These are phyloP conservation scores for Penicillium sp. DNA, from an alignment of 2,329 filamentous ascomycete species.

Conservation along the genomic window DNA sequence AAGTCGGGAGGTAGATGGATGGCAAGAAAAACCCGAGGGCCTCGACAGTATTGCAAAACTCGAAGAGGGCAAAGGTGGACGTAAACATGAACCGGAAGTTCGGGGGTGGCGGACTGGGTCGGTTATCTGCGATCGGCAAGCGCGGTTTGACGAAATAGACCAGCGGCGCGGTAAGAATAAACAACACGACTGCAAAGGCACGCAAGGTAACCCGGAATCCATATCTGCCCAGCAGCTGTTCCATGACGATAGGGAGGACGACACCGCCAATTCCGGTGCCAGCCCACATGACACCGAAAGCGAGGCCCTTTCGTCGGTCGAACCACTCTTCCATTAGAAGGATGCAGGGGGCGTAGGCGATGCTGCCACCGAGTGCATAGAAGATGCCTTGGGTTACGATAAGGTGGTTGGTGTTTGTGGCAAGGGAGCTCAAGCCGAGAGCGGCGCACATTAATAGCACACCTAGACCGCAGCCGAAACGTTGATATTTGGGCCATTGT, in stretches of 20 bases:
- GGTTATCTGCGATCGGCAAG: conserved; percentile 21
- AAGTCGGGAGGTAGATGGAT: conserved; percentile 33
- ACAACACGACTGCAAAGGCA: conserved; percentile 32
- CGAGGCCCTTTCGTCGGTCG: conserved; percentile 38
- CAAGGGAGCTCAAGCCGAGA: conserved; percentile 18
- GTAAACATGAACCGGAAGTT: conserved; percentile 31
- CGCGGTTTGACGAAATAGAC: conserved; percentile 36
- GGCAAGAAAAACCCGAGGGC: conserved; percentile 35
- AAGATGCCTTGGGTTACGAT: conserved; percentile 20
- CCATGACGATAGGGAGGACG: conserved; percentile 37
- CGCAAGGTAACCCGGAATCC: conserved; percentile 38
- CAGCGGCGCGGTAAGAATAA: conserved; percentile 31
- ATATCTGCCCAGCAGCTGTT: conserved; percentile 35
- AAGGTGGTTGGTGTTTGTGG: conserved; percentile 15
- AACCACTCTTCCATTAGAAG: conserved; percentile 46
- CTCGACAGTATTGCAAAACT: conserved; percentile 36
- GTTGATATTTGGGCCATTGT: conserved; percentile 11
- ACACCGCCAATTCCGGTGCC: conserved; percentile 30
- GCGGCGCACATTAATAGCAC: conserved; percentile 20
- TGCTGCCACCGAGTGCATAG: conserved; percentile 39
- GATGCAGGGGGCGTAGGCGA: conserved; percentile 42
- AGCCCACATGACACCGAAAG: conserved; percentile 40
- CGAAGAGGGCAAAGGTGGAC: conserved; percentile 41
- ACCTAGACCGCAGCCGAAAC: conserved; percentile 14
- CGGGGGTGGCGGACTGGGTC: conserved; percentile 29